These are phyloP conservation scores for Boletus tylopilopsis DNA, from an alignment of 768 basidiomycete species.

Conservation along the genomic window DNA sequence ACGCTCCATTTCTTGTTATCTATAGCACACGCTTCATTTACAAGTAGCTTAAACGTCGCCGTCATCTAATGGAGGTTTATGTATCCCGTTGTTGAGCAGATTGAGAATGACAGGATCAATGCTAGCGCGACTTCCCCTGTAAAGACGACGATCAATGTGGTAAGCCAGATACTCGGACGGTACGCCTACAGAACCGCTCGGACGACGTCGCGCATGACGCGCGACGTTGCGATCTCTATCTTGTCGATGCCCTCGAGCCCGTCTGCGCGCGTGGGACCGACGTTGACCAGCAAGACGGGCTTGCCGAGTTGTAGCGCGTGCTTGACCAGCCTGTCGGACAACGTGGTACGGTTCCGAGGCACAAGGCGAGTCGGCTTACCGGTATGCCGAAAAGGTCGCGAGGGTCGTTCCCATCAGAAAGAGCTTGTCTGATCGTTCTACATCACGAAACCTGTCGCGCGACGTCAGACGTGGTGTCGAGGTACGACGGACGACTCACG, in stretches of 20 bases:
- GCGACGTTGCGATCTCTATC: conserved; percentile 71
- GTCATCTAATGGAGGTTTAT: conserved; percentile 45
- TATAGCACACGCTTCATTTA: conserved; percentile 7
- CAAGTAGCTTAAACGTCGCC: conserved; percentile 11
- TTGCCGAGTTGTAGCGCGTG: conserved; percentile 73
- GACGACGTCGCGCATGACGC: conserved; percentile 67
- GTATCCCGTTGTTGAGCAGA: conserved; percentile 59
- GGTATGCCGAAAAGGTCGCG: conserved; percentile 90
- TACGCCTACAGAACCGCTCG: conserved; percentile 54
- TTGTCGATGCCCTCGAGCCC: conserved; percentile 64
- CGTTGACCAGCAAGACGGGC: conserved; percentile 77
- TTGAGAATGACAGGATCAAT: conserved; percentile 44
- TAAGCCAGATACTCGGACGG: neutral
- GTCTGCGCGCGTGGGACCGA: conserved; percentile 89
- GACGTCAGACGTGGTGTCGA: neutral
- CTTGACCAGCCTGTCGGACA: conserved; percentile 60
- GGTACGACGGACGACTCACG: conserved; percentile 44
- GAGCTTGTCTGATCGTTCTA: conserved; percentile 62
- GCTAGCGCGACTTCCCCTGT: conserved; percentile 44
- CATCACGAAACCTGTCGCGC: conserved; percentile 45
- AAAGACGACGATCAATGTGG: conserved; percentile 1
- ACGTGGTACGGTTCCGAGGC: neutral
- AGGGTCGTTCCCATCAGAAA: conserved; percentile 87
- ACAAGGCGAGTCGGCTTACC: conserved; percentile 39
- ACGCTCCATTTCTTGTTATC: conserved; percentile 24